Percentiles rank a stretch among this genome's conserved stretches.
Conservation (phyloP, 768 basidiomycete species). For the Pleurotus salmoneostramineus region DNA sequence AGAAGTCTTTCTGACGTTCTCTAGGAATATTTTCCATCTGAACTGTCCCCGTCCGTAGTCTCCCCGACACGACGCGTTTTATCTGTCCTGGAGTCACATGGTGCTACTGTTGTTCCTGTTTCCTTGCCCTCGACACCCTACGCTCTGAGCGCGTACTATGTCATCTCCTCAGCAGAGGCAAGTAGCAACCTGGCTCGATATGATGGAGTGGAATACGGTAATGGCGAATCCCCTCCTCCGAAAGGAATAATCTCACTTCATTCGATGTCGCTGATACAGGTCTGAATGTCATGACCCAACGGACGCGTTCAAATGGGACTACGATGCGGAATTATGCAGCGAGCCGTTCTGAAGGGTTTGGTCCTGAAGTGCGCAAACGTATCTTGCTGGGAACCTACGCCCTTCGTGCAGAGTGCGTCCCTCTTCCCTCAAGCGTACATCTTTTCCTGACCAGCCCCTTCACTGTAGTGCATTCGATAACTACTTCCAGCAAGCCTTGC, state of each 20-base stretch:
- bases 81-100: constrained; percentile 33
- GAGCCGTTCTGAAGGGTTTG: constrained; percentile 71
- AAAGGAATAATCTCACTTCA: neutral
- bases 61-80: constrained; percentile 44
- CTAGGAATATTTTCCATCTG: constrained; percentile 78
- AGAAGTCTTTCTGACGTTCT: constrained; percentile 12
- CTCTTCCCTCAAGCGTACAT: neutral
- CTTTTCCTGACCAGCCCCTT: neutral
- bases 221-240: constrained; percentile 2
- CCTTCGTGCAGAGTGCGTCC: constrained; percentile 80
- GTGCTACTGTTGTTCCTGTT: constrained; percentile 69
- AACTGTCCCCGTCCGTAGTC: constrained; percentile 46
- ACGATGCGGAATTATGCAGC: constrained; percentile 42
- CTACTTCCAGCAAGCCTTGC: constrained; percentile 91
- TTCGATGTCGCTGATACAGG: constrained; percentile 32
- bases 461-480: constrained; percentile 86
- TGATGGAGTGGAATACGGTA: constrained; percentile 85
- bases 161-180: constrained; percentile 92
- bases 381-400: constrained; percentile 90
- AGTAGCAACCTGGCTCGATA: constrained; percentile 89
- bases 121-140: constrained; percentile 65
- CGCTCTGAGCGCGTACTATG: constrained; percentile 92
- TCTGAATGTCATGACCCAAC: constrained; percentile 29
- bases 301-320: neutral
- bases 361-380: constrained; percentile 80